A percentile compares a stretch with the other conserved stretches of the same genome.
Conservation (phyloP, 1,284 basidiomycete species). For the Schizophyllum commune region DNA sequence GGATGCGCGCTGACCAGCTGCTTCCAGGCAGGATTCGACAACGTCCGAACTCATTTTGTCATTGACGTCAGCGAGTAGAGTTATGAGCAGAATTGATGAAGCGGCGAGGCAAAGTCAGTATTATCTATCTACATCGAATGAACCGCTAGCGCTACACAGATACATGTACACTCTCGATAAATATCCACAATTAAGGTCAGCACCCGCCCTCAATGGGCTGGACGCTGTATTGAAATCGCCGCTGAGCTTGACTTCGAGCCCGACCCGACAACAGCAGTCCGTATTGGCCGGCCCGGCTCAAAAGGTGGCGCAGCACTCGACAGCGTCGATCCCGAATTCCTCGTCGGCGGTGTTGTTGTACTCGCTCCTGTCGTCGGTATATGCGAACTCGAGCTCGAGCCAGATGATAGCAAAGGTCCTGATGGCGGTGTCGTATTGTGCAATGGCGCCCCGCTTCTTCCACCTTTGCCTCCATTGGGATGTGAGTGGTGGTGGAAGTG, state of each 20-base stretch:
- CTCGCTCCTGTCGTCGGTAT: constrained; percentile 10
- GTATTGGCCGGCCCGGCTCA: constrained; percentile 29
- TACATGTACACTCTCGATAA: not conserved
- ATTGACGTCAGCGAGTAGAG: too few relatives aligned
- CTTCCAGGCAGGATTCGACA: too few relatives aligned
- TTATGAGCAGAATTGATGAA: too few relatives aligned
- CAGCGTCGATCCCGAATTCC: constrained; percentile 28
- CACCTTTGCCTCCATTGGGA: constrained; percentile 14
- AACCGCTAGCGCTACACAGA: not conserved
- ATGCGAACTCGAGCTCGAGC: constrained; percentile 10
- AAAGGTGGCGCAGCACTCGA: constrained; percentile 46
- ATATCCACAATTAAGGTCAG: constrained; percentile 32
- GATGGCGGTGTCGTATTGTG: constrained; percentile 11
- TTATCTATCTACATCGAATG: not conserved
- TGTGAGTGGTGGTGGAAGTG: constrained; percentile 16
- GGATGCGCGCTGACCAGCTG: too few relatives aligned
- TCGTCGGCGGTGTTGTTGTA: constrained; percentile 7
- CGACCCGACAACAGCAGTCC: not conserved
- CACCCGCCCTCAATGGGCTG: not conserved
- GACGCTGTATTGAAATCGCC: not conserved
- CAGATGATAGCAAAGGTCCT: constrained; percentile 15
- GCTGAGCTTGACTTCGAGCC: not conserved
- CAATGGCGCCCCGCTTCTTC: constrained; percentile 4
- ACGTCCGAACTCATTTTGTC: too few relatives aligned
- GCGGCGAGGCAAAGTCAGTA: too few relatives aligned